Base-by-base conservation (phyloP, 1,284 basidiomycete genomes). In the Agaricales sp. region DNA sequence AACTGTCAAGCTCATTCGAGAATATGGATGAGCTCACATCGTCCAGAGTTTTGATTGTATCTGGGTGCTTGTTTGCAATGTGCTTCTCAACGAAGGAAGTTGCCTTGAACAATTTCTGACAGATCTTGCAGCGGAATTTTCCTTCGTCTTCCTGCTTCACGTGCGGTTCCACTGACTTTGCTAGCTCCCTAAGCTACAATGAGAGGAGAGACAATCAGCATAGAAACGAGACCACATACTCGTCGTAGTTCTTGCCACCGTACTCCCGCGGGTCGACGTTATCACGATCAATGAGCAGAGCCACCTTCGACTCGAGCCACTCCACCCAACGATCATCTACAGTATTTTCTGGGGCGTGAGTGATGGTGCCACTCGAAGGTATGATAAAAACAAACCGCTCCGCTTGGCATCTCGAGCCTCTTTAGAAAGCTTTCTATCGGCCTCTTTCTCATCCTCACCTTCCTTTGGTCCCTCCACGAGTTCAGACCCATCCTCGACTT, bases 1-100 rank as follows among this genome's bases (percentile, higher is more conserved):
- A 49, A 50, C 50, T 43, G 45, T 51, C 37, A 52, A 49, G 16
- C 48, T 51, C 45, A 58, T 53, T 37, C 38, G 2, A 41, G 25
- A 49, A 43, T 51, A 39, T 14, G 26, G 21, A 25, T 23, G 18
- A 26, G 49, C 65, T 61, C 64, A 89, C 86, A 57, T 89, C 85
- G 35, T 88, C 85, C n/a, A 90, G 74, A 48, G 71, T 64, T 57
- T 80, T 85, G 51, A 91, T 78, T 8, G 87, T 69, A 55, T 93
- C 92, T 14, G 82, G 68, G 62, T 95, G 92, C 64, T 93, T 93
- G 63, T 90, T 89, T 4, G 83, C 78, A 54, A 94, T 83, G 62
- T 95, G 92, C 69, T 97, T 97, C 69, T 94, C 90, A 47, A 97
- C 87, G 66, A 95, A 97, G 39, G 92, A 82, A 19, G 89, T 87